Base-by-base conservation (phyloP, 2,329 filamentous ascomycete genomes). In the Talaromyces amestolkiae region DNA sequence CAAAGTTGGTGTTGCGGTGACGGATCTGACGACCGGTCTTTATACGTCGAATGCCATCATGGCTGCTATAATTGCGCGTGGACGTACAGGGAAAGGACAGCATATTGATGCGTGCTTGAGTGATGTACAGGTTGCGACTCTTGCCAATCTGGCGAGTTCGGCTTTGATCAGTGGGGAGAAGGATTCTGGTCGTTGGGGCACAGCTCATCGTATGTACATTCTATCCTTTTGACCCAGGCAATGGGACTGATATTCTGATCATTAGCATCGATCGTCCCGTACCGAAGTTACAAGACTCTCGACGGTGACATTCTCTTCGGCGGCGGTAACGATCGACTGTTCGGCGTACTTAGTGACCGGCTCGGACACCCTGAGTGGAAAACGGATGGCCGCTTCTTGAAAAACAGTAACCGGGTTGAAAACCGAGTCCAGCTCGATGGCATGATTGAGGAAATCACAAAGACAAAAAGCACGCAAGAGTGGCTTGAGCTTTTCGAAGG, bases 21-120 rank as follows among this genome's bases (percentile, higher is more conserved):
- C 95, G 0, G 95, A 99, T 78, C 80, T 99, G 60, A 98, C 95
- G 0, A 98, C 95, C 0, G 95, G 95, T 0, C 80, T 99, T 4
- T 99, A 99, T 79, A 95, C 94, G 1, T 93, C 91, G 71, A 98
- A 98, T 78, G 90, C 92, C 65, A 92, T 99, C 74, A 94, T 98
- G 90, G 95, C 95, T 0, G 93, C 94, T 1, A 83, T 99, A 19
- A 81, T 98, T n/a, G 86, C 86, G 0, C 85, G 94, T 10, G 87
- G 81, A 3, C 89, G 84, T 71, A 93, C 90, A 0, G 91, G 92
- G 4, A 87, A 85, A 72, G 95, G 95, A 0, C 95, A 98, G 79
- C 92, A 97, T 74, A 91, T 99, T 67, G 95, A 99, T 76, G 90
- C 95, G 22, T 88, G 92, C 0, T 81, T 99, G 66, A 96, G 92